A percentile compares a stretch with the other conserved stretches of the same genome.
phyloP scores from a whole-genome alignment of 2,329 filamentous ascomycete genomes.

The Trichothecium roseum region DNA sequence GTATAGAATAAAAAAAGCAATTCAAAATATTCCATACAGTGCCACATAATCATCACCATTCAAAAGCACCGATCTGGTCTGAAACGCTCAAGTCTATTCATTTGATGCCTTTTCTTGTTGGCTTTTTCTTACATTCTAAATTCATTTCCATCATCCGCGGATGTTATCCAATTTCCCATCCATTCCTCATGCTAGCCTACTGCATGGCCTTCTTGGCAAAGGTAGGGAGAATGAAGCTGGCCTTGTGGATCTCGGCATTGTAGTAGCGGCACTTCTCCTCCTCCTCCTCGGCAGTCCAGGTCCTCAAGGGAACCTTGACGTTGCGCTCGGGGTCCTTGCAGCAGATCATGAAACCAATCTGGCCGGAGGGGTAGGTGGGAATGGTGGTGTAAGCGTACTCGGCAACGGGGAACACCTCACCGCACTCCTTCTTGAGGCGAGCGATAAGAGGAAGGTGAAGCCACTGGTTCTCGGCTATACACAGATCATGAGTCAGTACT shows the following conservation, averaged over 20 bases:
- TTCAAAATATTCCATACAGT: too few species aligned
- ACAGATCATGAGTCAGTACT: constrained; percentile 1
- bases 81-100: neutral
- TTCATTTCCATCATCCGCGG: neutral
- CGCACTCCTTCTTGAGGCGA: constrained; percentile 93
- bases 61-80: too few species aligned
- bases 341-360: constrained; percentile 99
- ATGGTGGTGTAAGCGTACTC: constrained; percentile 99
- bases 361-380: constrained; percentile 95
- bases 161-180: neutral
- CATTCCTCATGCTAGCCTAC: constrained; percentile 21
- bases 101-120: constrained; percentile 2
- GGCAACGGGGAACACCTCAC: constrained; percentile 90
- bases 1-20: too few species aligned
- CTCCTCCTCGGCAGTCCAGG: constrained; percentile 80
- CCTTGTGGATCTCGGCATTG: constrained; percentile 92
- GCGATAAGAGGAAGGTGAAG: constrained; percentile 90
- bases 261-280: constrained; percentile 92
- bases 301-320: constrained; percentile 74
- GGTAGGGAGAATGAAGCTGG: constrained; percentile 83
- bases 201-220: constrained; percentile 74
- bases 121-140: constrained; percentile 1
- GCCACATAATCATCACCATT: neutral
- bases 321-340: constrained; percentile 83
- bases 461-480: constrained; percentile 95